phyloP scores from a whole-genome alignment of 139 green algal genomes.

The Ostreobium quekettii region DNA sequence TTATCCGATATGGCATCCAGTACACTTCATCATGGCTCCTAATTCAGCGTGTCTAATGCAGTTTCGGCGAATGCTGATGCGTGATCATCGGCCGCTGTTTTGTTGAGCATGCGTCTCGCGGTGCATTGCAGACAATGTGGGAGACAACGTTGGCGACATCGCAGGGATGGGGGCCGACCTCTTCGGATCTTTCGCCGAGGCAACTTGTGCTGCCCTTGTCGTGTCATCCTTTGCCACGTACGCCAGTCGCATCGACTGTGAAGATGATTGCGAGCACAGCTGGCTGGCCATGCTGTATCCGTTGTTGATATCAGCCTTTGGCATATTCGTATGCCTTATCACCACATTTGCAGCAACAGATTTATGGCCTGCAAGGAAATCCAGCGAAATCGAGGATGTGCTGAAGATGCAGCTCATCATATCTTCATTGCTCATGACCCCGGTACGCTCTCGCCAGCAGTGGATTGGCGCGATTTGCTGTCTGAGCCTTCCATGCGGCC shows the following conservation, averaged over 20 bases:
- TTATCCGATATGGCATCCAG: no score
- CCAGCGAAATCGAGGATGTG: constrained; percentile 74
- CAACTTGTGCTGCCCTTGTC: constrained; percentile 91
- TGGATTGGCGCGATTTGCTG: no score
- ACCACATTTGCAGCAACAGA: constrained; percentile 89
- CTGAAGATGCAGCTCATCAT: constrained; percentile 92
- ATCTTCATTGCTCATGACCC: constrained; percentile 81
- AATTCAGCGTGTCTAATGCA: no score
- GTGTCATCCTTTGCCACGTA: constrained; percentile 57
- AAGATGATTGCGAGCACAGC: constrained; percentile 19
- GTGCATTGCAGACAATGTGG: constrained; percentile 83
- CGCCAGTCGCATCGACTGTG: not conserved
- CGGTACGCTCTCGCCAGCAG: constrained; percentile 39
- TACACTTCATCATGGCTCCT: no score
- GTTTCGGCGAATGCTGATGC: no score
- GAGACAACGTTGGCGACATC: constrained; percentile 98
- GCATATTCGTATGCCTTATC: constrained; percentile 86
- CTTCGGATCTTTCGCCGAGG: constrained; percentile 95
- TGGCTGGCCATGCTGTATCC: constrained; percentile 48
- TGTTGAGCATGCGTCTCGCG: no score
- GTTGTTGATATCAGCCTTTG: constrained; percentile 69
- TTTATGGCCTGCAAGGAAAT: constrained; percentile 55
- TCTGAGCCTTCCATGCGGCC: no score
- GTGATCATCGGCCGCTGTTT: no score
- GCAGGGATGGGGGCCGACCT: constrained; percentile 97